Conservation (phyloP, 768 basidiomycete genomes). For the Lentinula aciculospora region DNA sequence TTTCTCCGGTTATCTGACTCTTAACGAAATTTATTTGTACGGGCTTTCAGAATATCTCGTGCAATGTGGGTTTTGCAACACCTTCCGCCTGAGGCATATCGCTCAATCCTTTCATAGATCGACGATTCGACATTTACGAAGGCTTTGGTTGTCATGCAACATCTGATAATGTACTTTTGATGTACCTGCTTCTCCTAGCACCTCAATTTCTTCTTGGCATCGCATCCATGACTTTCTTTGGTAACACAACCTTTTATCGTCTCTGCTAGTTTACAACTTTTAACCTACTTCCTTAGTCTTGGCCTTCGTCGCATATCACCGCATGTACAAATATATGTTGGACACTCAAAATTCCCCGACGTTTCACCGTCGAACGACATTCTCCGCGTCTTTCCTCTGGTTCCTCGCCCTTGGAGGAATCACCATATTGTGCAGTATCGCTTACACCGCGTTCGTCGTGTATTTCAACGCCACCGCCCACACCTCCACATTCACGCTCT, state of each 20-base stretch:
- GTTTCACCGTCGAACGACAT: not conserved
- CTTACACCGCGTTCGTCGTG: not conserved
- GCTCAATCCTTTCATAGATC: not conserved
- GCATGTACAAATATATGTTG: slow-evolving; percentile 4
- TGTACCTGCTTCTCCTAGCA: not conserved
- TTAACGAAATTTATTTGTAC: not conserved
- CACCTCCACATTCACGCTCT: not conserved
- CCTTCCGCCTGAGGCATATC: not conserved
- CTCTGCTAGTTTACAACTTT: not conserved
- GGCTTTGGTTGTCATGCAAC: slow-evolving; percentile 2
- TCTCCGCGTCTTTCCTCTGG: slow-evolving; percentile 1
- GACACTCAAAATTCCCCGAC: not conserved
- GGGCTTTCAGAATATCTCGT: slow-evolving; percentile 3
- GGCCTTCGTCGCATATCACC: not conserved
- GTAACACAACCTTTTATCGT: not conserved
- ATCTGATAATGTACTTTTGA: slow-evolving; percentile 3
- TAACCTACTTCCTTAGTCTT: not conserved
- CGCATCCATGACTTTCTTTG: not conserved
- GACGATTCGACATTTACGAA: slow-evolving; percentile 6
- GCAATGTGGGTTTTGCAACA: not conserved
- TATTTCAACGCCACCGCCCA: not conserved
- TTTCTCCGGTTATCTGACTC: not conserved
- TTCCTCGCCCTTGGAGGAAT: not conserved
- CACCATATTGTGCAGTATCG: not conserved
- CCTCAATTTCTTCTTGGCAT: slow-evolving; percentile 3